These are phyloP conservation scores for Odontarrhena argentea DNA, from an alignment of 345 rosid genomes.

Conservation along the genomic window DNA sequence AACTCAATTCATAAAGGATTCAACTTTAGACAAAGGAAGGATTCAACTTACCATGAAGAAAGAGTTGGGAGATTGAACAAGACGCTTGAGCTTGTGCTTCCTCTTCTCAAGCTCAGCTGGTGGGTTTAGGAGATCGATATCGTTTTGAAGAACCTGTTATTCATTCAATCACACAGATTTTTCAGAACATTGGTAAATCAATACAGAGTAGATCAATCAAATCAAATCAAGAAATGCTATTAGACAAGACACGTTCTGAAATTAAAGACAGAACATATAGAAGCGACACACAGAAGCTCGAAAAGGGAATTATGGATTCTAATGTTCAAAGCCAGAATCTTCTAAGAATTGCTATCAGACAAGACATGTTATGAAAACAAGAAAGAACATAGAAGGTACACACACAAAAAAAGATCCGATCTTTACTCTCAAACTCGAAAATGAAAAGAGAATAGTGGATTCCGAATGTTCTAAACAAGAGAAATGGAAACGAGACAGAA, in stretches of 20 bases:
- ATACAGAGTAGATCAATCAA: neutral
- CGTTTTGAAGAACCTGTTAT: conserved; percentile 62
- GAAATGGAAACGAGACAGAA: too few species aligned
- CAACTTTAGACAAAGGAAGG: neutral
- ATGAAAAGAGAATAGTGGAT: too few species aligned
- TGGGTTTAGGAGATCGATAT: conserved; percentile 68
- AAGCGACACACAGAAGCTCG: too few species aligned
- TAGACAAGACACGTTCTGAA: too few species aligned
- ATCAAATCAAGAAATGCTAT: neutral
- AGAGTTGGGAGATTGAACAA: conserved; percentile 68
- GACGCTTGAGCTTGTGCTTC: conserved; percentile 80
- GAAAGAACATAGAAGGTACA: neutral
- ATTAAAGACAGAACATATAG: too few species aligned
- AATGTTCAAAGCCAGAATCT: too few species aligned
- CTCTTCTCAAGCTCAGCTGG: conserved; percentile 74
- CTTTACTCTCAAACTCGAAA: too few species aligned
- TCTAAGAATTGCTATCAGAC: neutral
- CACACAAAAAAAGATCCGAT: too few species aligned
- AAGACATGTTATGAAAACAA: neutral
- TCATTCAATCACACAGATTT: neutral
- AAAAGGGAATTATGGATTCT: too few species aligned
- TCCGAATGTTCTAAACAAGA: too few species aligned
- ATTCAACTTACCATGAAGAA: conserved; percentile 57
- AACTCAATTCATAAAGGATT: neutral
- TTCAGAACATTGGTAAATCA: neutral